Base-by-base conservation (phyloP, 805 yeast genomes). In the Pichia insulana region DNA sequence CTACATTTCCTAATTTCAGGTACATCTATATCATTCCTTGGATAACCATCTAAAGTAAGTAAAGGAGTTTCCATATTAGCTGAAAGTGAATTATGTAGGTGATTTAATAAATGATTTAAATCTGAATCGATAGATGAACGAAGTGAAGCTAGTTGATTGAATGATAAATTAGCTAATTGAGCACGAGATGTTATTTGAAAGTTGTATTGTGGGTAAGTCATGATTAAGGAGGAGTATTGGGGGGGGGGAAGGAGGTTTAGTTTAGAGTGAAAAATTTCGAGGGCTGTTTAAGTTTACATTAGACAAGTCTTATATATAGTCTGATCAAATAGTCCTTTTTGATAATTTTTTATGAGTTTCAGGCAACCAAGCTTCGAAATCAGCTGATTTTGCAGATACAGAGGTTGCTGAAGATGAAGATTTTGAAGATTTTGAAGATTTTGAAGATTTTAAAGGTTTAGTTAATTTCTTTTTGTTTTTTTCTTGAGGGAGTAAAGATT, bases 21-120 rank as follows among this genome's bases (percentile, higher is more conserved):
- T 4, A 90, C 83, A 53, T 90, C 95, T 22, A 90, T 70, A 55
- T 90, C 97, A 15, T 68, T 59, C 34, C 97, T 65, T 1, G 98
- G 98, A 53, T 75, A 90, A 17, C 97, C 96, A 54, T 90, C 95
- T 0, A 53, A 45, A 0, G 82, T 75, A 2, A 84, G 61, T 44
- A 90, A 60, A 0, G 78, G 68, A 1, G 89, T 79, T 19, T 70
- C 59, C 85, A 86, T 78, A 49, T 74, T 79, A 1, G 53, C 55
- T 11, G 50, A 37, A 7, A 40, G 25, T 8, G 31, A 42, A 44
- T 62, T 48, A 7, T 52, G 48, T 20, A 84, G 64, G 12, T 67
- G 53, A 26, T 65, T 71, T 46, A 71, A 67, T 35, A 78, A 55
- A 6, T 50, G 53, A 27, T 51, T 53, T 19, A 76, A 48, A 44